phyloP scores from a whole-genome alignment of 1,284 basidiomycete genomes.

The Porodaedalea pini region DNA sequence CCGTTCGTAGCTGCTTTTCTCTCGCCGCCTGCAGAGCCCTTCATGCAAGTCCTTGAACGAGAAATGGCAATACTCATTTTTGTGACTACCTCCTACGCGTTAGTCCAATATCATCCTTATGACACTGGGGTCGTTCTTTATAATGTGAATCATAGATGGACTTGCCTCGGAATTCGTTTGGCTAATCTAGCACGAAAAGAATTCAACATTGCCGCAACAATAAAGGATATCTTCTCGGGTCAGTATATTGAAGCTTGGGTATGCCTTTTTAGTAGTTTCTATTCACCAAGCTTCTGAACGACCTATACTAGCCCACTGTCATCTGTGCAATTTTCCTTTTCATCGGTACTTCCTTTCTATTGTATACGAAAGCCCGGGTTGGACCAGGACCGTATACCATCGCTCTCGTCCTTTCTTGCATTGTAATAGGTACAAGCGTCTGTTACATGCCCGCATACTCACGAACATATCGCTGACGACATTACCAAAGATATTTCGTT shows the following conservation, averaged over 20 bases:
- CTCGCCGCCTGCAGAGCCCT: conserved; percentile 66
- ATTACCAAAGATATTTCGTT: conserved; percentile 58
- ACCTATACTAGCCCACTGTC: conserved; percentile 60
- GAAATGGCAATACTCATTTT: conserved; percentile 35
- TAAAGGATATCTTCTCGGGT: conserved; percentile 42
- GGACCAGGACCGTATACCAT: conserved; percentile 67
- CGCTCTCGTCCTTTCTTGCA: conserved; percentile 55
- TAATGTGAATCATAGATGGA: conserved; percentile 54
- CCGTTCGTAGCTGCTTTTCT: conserved; percentile 60
- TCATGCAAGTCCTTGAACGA: conserved; percentile 65
- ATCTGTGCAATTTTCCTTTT: conserved; percentile 67
- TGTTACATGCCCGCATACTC: neutral
- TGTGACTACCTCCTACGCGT: conserved; percentile 59
- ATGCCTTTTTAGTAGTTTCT: conserved; percentile 8
- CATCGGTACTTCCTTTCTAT: conserved; percentile 53
- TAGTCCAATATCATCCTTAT: too few species aligned
- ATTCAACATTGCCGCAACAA: conserved; percentile 38
- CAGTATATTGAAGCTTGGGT: conserved; percentile 59
- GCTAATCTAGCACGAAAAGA: conserved; percentile 55
- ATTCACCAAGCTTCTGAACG: too few species aligned
- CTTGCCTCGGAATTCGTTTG: conserved; percentile 63
- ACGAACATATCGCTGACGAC: neutral
- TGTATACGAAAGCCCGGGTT: conserved; percentile 62
- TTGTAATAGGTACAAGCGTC: conserved; percentile 43
- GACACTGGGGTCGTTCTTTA: too few species aligned